These are phyloP conservation scores for Omphalotus guepiniiformis DNA, from an alignment of 768 basidiomycete genomes.

Conservation along the genomic window DNA sequence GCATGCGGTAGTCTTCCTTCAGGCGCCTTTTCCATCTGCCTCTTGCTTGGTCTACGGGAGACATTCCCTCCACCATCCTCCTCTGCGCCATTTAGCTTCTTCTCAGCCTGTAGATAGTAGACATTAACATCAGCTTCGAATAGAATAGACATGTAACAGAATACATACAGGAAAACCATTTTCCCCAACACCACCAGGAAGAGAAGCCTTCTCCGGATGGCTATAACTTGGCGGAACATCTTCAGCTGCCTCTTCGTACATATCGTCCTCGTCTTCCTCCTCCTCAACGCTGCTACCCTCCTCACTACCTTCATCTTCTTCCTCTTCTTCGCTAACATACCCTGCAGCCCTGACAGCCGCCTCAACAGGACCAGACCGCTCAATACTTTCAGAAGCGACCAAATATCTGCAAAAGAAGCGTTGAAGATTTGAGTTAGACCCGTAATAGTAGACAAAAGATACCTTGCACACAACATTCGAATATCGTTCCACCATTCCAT, in stretches of 20 bases:
- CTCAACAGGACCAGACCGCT: conserved; percentile 87
- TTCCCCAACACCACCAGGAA: conserved; percentile 35
- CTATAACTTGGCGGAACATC: conserved; percentile 60
- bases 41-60: conserved; percentile 45
- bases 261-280: conserved; percentile 45
- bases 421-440: background rate
- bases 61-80: conserved; percentile 28
- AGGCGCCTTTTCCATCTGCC: conserved; percentile 72
- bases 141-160: background rate
- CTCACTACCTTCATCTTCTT: conserved; percentile 49
- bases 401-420: conserved; percentile 82
- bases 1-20: conserved; percentile 44
- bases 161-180: conserved; percentile 63
- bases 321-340: conserved; percentile 79
- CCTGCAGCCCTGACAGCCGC: conserved; percentile 89
- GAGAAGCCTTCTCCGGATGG: conserved; percentile 36
- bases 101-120: conserved; percentile 18
- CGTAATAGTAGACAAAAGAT: conserved; percentile 76
- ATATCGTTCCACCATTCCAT: conserved; percentile 99
- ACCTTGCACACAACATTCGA: conserved; percentile 87
- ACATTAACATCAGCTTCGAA: background rate
- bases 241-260: conserved; percentile 32
- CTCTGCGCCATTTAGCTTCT: conserved; percentile 14
- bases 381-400: conserved; percentile 90
- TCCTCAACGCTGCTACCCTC: conserved; percentile 57